phyloP scores from a whole-genome alignment of 108 stramenopile species.

The Discostella stelligeroides region DNA sequence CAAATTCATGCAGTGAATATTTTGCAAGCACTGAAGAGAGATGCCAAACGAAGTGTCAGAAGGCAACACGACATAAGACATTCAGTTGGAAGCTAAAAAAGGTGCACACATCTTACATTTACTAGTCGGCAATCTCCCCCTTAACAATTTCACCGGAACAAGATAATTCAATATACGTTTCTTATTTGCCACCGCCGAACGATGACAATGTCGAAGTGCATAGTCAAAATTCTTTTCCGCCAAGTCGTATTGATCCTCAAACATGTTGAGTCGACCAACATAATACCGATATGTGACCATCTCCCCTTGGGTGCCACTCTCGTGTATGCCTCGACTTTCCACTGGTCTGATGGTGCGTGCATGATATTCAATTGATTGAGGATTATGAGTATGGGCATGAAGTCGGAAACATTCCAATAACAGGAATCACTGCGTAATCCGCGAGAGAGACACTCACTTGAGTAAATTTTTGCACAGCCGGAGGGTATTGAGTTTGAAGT shows the following conservation, averaged over 20 bases:
- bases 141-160: conserved; percentile 89
- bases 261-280: conserved; percentile 90
- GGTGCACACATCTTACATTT: conserved; percentile 54
- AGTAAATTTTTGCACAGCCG: conserved; percentile 92
- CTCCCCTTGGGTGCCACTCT: conserved; percentile 78
- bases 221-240: conserved; percentile 89
- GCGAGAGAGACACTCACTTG: conserved; percentile 46
- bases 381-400: not conserved
- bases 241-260: conserved; percentile 91
- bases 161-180: conserved; percentile 87
- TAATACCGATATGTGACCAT: conserved; percentile 94
- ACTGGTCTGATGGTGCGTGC: conserved; percentile 60
- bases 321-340: conserved; percentile 70
- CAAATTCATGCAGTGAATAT: conserved; percentile 82
- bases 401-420: conserved; percentile 3
- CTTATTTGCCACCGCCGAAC: conserved; percentile 69
- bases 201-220: conserved; percentile 87
- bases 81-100: conserved; percentile 1
- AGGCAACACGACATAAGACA: not conserved
- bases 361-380: conserved; percentile 27
- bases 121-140: conserved; percentile 79
- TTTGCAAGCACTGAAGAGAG: conserved; percentile 68
- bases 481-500: conserved; percentile 93
- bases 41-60: not conserved
- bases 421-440: too few relatives aligned